Base-by-base conservation (phyloP, 805 yeast genomes). In the Kazachstania psychrophila region DNA sequence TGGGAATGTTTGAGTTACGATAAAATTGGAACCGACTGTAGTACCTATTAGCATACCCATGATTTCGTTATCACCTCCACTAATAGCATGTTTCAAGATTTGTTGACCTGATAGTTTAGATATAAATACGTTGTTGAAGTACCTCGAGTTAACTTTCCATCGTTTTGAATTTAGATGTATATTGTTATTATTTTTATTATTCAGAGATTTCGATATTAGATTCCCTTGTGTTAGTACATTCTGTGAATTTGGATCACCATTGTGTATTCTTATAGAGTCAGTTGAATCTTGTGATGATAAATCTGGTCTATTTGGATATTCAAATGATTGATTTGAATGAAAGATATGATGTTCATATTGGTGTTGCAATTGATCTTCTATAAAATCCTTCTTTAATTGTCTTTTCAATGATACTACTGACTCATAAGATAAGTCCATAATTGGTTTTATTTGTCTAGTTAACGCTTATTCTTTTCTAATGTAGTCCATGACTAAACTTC, bases 41-140 rank as follows among this genome's bases (percentile, higher is more conserved):
- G 75, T 76, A 1, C 98, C 97, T 0, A 88, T 73, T 57, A 89
- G 67, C 82, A 88, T 82, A 4, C 97, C 98, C 97, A 89, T 89
- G 5, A 92, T 75, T 56, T 89, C 98, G 27, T 85, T 79, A 8
- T 80, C 64, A 1, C 95, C 95, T 5, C 96, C 96, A 1, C 77
- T 65, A 17, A 80, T 65, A 1, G 95, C 88, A 59, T 87, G 96
- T 11, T 74, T 64, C 2, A 81, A 58, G 82, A 87, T 86, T 51
- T 85, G 85, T 41, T 73, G 56, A 30, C 82, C 54, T 0, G 95
- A 94, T 22, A 82, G 55, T 1, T 84, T 67, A 2, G 94, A 81
- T 1, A 87, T 69, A 2, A 37, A 22, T 3, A 56, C 56, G 1
- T 43, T 39, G 9, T 44, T 42, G 39, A 46, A 54, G 26, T 37